phyloP scores from a whole-genome alignment of 352 stramenopile species.

The Phytophthora tubulina region DNA sequence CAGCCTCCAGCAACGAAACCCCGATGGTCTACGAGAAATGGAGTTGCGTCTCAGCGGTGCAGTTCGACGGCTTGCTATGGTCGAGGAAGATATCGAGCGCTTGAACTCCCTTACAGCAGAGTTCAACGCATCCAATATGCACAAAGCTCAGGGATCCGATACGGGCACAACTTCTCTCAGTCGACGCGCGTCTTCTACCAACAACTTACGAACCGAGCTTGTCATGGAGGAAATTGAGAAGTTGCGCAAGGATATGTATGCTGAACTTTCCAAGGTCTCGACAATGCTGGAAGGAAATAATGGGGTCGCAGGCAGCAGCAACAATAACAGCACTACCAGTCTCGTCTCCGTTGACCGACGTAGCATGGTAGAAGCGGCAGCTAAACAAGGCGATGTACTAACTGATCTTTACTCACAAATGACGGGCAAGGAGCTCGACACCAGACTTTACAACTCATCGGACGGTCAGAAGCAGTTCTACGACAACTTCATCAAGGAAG shows the following conservation, averaged over 20 bases:
- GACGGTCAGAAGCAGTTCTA: slow-evolving; percentile 71
- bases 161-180: not conserved
- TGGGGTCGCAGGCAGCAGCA: slow-evolving; percentile 13
- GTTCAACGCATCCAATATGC: slow-evolving; percentile 36
- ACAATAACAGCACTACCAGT: slow-evolving; percentile 26
- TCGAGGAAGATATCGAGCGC: slow-evolving; percentile 76
- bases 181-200: slow-evolving; percentile 28
- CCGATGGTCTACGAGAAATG: slow-evolving; percentile 59
- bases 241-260: slow-evolving; percentile 59
- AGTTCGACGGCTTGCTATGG: slow-evolving; percentile 57
- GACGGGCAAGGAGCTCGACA: slow-evolving; percentile 61
- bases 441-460: slow-evolving; percentile 51
- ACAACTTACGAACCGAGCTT: slow-evolving; percentile 38
- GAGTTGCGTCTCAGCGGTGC: slow-evolving; percentile 70
- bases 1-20: slow-evolving; percentile 32
- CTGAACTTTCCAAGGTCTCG: slow-evolving; percentile 62
- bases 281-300: slow-evolving; percentile 32
- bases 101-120: slow-evolving; percentile 45
- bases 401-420: slow-evolving; percentile 70
- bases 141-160: slow-evolving; percentile 1
- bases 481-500: slow-evolving; percentile 76
- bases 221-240: slow-evolving; percentile 60
- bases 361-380: slow-evolving; percentile 32
- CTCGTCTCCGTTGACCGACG: slow-evolving; percentile 29
- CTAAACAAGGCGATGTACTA: slow-evolving; percentile 57